Evolutionary conservation across 345 rosid species (phyloP).

Genomic region (Brassica carinata): DNA sequence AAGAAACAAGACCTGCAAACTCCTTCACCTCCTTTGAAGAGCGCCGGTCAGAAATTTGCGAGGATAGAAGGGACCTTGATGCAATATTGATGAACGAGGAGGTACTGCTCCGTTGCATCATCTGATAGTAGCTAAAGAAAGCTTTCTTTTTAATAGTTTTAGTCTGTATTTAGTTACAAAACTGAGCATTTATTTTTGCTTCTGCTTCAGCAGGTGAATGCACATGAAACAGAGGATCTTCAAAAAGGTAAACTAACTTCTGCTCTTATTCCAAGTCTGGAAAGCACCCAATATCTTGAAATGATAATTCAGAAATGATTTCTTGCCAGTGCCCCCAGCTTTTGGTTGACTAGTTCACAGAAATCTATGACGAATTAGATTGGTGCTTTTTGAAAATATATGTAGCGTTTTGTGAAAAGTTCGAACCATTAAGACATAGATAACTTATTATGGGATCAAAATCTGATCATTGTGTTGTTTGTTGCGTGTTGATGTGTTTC

Average conservation of each 20-base stretch:
- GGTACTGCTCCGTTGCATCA: slow-evolving; percentile 33
- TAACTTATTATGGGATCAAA: not conserved
- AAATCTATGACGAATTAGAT: not conserved
- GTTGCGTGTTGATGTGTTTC: slow-evolving; percentile 28
- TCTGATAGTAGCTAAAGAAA: not conserved
- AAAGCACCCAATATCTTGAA: not conserved
- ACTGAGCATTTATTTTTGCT: not conserved
- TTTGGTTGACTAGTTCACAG: not conserved
- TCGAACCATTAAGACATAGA: not conserved
- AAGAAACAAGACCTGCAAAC: slow-evolving; percentile 26
- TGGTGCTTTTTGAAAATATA: not conserved
- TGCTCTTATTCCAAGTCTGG: not conserved
- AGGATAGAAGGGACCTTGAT: slow-evolving; percentile 47
- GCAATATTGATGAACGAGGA: slow-evolving; percentile 49
- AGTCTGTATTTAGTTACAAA: not conserved
- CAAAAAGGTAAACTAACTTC: slow-evolving; percentile 31
- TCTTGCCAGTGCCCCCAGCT: slow-evolving; percentile 11
- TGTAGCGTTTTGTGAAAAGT: not conserved
- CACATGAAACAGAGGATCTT: slow-evolving; percentile 28
- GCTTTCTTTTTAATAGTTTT: not conserved
- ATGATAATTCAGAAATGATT: not conserved
- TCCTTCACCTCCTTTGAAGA: slow-evolving; percentile 30
- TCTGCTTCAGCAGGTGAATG: slow-evolving; percentile 30
- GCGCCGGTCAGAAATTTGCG: slow-evolving; percentile 22
- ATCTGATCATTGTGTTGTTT: not conserved